phyloP scores from a whole-genome alignment of 345 rosid species.

The Firmiana major region DNA sequence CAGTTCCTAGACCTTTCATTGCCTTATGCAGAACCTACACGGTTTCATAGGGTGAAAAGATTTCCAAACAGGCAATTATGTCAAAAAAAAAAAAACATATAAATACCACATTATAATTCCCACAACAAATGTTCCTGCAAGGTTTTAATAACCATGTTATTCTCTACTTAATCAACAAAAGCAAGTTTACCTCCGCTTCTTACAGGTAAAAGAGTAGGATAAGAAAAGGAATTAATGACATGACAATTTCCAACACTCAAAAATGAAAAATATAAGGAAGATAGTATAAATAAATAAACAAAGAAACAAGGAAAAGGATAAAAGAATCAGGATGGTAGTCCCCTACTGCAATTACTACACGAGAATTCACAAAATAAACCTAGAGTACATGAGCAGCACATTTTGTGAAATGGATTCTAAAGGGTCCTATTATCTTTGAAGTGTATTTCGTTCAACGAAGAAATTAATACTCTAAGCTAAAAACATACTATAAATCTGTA shows the following conservation, averaged over 20 bases:
- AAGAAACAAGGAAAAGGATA: neutral
- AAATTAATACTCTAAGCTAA: neutral
- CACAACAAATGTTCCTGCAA: neutral
- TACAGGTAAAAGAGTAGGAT: neutral
- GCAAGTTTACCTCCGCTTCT: neutral
- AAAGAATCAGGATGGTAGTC: neutral
- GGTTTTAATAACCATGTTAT: neutral
- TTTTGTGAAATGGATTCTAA: neutral
- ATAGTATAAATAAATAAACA: neutral
- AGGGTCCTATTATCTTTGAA: neutral
- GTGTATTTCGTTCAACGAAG: neutral
- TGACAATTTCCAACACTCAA: neutral
- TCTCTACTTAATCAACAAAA: neutral
- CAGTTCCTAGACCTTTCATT: conserved; percentile 67
- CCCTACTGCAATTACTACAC: neutral
- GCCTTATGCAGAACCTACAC: conserved; percentile 50
- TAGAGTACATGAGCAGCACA: neutral
- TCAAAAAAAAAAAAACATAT: neutral
- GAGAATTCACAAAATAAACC: neutral
- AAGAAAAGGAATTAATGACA: neutral
- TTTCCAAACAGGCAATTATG: neutral
- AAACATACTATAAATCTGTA: neutral
- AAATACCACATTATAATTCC: neutral
- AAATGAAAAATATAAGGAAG: neutral
- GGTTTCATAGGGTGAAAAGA: neutral